A percentile compares a stretch with the other conserved stretches of the same genome.
These are phyloP conservation scores for Dendrocalamus sinicus DNA, from an alignment of 176 grass and related monocot genomes.

Conservation along the genomic window DNA sequence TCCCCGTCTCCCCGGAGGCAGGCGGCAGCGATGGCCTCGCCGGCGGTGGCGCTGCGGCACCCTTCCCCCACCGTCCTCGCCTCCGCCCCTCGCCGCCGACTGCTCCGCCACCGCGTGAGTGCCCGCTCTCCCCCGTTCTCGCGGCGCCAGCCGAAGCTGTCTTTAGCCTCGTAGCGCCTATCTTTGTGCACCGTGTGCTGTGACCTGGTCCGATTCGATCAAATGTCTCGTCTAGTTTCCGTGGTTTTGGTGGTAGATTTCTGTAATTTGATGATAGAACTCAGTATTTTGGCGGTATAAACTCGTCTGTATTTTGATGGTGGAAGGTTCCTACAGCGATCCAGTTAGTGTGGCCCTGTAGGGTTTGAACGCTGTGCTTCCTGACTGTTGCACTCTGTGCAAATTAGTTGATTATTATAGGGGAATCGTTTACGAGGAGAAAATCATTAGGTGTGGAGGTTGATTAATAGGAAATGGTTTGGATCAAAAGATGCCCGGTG, in stretches of 20 bases:
- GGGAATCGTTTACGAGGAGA: slow-evolving; percentile 4
- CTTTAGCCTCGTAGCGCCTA: background rate
- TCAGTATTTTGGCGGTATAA: background rate
- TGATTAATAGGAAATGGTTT: slow-evolving; percentile 9
- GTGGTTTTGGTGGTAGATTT: background rate
- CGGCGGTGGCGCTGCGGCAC: slow-evolving; percentile 37
- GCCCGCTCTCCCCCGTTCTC: background rate
- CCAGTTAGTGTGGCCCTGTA: background rate
- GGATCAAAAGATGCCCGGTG: background rate
- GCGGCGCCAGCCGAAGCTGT: background rate
- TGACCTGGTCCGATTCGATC: background rate
- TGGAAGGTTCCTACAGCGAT: background rate
- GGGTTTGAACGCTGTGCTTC: background rate
- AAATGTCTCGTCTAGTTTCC: background rate
- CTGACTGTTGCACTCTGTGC: background rate
- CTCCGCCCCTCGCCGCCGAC: slow-evolving; percentile 2
- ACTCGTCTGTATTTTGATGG: background rate
- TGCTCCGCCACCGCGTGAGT: slow-evolving; percentile 46
- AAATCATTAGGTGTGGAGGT: background rate
- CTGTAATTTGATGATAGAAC: background rate
- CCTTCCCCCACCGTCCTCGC: slow-evolving; percentile 32
- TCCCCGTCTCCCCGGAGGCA: slow-evolving; percentile 4
- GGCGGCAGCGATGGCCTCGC: slow-evolving; percentile 44
- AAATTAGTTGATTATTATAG: background rate
- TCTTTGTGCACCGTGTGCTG: background rate